Conservation (phyloP, 2,329 filamentous ascomycete genomes). For the Ceratocystis harringtonii region DNA sequence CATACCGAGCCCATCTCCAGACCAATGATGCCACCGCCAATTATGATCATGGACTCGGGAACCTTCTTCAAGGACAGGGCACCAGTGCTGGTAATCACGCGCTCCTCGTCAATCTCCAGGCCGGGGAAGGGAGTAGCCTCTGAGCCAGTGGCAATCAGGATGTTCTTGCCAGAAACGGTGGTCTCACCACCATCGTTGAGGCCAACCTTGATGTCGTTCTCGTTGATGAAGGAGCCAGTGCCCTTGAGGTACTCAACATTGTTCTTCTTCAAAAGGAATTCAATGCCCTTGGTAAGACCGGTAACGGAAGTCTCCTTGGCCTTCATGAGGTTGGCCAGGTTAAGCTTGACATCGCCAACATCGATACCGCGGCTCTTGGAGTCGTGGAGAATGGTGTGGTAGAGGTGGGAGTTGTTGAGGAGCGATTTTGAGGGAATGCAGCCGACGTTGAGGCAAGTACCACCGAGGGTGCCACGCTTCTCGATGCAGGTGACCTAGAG, state of each 20-base stretch:
- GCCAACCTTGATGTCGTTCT: constrained; percentile 82
- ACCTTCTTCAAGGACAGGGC: constrained; percentile 80
- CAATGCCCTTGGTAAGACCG: constrained; percentile 88
- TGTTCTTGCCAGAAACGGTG: constrained; percentile 82
- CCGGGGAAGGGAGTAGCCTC: constrained; percentile 95
- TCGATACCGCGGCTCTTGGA: constrained; percentile 95
- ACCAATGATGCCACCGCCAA: constrained; percentile 96
- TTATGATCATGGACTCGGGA: constrained; percentile 91
- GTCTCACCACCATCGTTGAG: constrained; percentile 86
- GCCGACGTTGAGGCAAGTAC: constrained; percentile 96
- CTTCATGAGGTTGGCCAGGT: constrained; percentile 93
- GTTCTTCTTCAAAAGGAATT: constrained; percentile 99
- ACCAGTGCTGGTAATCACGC: constrained; percentile 90
- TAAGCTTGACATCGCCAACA: constrained; percentile 91
- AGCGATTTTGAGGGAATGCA: constrained; percentile 99
- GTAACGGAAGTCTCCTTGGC: constrained; percentile 86
- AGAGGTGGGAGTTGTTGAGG: constrained; percentile 97
- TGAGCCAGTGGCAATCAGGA: constrained; percentile 89
- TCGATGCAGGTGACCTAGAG: constrained; percentile 85
- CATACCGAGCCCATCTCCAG: constrained; percentile 97
- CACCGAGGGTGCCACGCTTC: constrained; percentile 87
- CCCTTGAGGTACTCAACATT: constrained; percentile 97
- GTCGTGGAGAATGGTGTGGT: constrained; percentile 94
- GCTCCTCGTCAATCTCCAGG: constrained; percentile 91
- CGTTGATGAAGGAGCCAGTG: constrained; percentile 69